Percentiles rank a stretch among this genome's conserved stretches.
Evolutionary conservation across 2,329 filamentous ascomycete species (phyloP).

Genomic region (Hypoxylon sp.): DNA sequence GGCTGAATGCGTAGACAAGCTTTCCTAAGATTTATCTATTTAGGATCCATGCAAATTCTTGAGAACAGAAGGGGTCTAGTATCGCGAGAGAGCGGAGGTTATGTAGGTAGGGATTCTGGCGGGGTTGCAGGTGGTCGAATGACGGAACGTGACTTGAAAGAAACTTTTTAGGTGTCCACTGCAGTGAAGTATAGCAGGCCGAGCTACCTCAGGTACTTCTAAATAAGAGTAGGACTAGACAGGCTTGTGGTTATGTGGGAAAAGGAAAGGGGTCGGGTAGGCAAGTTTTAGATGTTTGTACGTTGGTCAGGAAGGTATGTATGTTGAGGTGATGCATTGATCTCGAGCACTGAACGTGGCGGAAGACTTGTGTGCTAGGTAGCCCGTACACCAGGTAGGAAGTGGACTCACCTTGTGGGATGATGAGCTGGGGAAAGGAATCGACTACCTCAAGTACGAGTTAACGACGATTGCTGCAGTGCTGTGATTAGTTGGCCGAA

Average conservation of each 20-base stretch:
- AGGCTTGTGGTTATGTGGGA: conserved; percentile 29
- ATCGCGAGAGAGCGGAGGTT: conserved; percentile 50
- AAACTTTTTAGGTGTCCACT: conserved; percentile 53
- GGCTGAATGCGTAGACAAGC: conserved; percentile 21
- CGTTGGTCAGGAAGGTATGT: conserved; percentile 19
- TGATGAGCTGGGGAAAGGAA: conserved; percentile 35
- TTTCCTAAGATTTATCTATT: conserved; percentile 39
- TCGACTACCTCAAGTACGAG: conserved; percentile 37
- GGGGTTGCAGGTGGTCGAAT: conserved; percentile 55
- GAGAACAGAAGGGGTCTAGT: conserved; percentile 41
- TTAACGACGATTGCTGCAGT: conserved; percentile 34
- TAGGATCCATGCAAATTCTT: conserved; percentile 42
- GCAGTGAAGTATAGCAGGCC: conserved; percentile 46
- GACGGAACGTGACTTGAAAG: conserved; percentile 56
- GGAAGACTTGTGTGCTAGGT: conserved; percentile 18
- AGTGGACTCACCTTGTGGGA: conserved; percentile 47
- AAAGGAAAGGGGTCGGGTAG: conserved; percentile 25
- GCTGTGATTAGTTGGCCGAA: conserved; percentile 35
- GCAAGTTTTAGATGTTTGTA: conserved; percentile 31
- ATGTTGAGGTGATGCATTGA: conserved; percentile 30
- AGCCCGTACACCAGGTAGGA: conserved; percentile 32
- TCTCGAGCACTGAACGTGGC: conserved; percentile 19
- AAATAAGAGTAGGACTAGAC: conserved; percentile 39
- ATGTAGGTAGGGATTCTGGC: conserved; percentile 54
- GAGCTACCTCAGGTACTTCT: conserved; percentile 46